Evolutionary conservation across 2,329 filamentous ascomycete genomes (phyloP).

Genomic region (Verticillium klebahnii): DNA sequence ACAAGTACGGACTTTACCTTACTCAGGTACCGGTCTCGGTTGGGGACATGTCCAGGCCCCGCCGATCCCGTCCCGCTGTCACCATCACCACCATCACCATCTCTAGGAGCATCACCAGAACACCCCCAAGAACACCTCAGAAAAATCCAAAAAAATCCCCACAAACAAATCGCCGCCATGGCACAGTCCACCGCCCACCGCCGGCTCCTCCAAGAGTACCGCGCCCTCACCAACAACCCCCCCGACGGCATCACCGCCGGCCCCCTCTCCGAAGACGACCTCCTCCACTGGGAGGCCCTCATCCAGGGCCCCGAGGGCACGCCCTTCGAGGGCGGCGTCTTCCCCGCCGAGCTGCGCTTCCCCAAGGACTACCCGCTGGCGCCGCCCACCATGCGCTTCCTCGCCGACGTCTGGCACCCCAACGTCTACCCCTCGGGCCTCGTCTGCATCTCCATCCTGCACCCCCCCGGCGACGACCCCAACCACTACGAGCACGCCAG

Average conservation of each 20-base stretch:
- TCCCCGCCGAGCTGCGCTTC: slow-evolving; percentile 91
- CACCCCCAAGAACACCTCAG: neutral
- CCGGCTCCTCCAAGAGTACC: slow-evolving; percentile 95
- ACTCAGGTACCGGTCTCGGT: neutral
- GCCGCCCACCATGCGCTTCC: slow-evolving; percentile 93
- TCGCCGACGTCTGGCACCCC: slow-evolving; percentile 92
- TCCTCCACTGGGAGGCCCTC: slow-evolving; percentile 92
- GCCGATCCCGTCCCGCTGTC: neutral
- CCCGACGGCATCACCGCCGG: slow-evolving; percentile 98
- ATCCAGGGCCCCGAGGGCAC: slow-evolving; percentile 95
- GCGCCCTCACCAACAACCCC: slow-evolving; percentile 85
- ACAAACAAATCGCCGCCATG: slow-evolving; percentile 30
- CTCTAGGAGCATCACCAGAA: too few species aligned
- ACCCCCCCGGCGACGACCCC: slow-evolving; percentile 92
- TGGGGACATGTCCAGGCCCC: neutral
- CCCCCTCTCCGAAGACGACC: slow-evolving; percentile 88
- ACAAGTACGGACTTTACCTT: too few species aligned
- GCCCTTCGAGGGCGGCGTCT: slow-evolving; percentile 92
- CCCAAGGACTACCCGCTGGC: slow-evolving; percentile 96
- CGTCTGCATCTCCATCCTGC: slow-evolving; percentile 97
- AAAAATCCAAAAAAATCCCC: neutral
- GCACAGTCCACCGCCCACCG: slow-evolving; percentile 61
- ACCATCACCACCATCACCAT: neutral
- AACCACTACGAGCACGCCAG: slow-evolving; percentile 97
- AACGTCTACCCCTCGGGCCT: slow-evolving; percentile 85